Conservation (phyloP, 306 rosid genomes). For the Elaeagnus macrophylla region DNA sequence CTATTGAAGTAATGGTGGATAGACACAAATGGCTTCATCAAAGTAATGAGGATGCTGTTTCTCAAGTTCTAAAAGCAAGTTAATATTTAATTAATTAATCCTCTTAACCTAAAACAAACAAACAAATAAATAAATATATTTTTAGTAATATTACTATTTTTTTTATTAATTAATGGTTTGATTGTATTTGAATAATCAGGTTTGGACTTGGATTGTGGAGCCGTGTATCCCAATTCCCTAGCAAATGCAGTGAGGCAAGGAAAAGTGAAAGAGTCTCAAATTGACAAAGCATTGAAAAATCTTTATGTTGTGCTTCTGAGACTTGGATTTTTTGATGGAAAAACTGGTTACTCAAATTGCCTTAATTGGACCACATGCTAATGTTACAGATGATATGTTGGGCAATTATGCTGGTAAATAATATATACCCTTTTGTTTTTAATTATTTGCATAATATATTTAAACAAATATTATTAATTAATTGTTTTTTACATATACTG, state of each 20-base stretch:
- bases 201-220: slow-evolving; percentile 21
- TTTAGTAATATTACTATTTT: not conserved
- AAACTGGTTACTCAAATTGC: slow-evolving; percentile 6
- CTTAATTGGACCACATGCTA: slow-evolving; percentile 24
- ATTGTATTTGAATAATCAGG: not conserved
- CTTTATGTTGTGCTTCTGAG: slow-evolving; percentile 17
- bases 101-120: not conserved
- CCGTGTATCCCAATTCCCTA: not conserved
- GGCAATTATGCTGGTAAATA: slow-evolving; percentile 22
- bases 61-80: slow-evolving; percentile 21
- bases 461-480: too few species aligned
- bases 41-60: slow-evolving; percentile 10
- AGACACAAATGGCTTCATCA: slow-evolving; percentile 10
- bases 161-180: not conserved
- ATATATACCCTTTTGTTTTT: not conserved
- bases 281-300: slow-evolving; percentile 10
- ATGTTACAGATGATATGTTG: slow-evolving; percentile 18
- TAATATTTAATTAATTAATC: not conserved
- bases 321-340: slow-evolving; percentile 21
- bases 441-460: not conserved
- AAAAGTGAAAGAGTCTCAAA: slow-evolving; percentile 7
- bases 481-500: not conserved
- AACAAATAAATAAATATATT: too few species aligned
- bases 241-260: slow-evolving; percentile 11
- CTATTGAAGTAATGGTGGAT: slow-evolving; percentile 16